Base-by-base conservation (phyloP, 768 basidiomycete genomes). In the Pleurotus djamor region DNA sequence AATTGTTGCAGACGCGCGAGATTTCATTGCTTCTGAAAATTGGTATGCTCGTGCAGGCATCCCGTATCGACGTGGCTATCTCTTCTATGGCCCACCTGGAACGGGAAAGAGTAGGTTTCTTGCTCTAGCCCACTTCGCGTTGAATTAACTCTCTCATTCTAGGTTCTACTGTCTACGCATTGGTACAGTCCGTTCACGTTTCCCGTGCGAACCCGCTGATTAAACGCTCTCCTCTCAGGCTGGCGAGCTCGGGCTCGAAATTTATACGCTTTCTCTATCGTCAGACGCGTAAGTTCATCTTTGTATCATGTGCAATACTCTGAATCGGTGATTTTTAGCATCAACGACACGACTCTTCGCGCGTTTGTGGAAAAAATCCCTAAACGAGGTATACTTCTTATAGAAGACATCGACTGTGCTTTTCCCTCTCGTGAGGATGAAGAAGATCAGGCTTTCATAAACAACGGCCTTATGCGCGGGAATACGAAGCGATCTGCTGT, bases 181-280 rank as follows among this genome's bases (percentile, higher is more conserved):
- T 84, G 28, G 79, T 78, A 67, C 60, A n/a, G 71, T 48, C 4
- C 33, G 21, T 47, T 21, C 5, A 28, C 35, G 4, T 28, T 32
- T 28, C 36, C 0, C 32, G n/a, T n/a, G n/a, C n/a, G n/a, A 21
- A 16, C 7, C 13, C 38, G 16, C 44, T 7, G 12, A 17, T 1
- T n/a, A 6, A 37, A 52, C n/a, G n/a, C 7, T 51, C 55, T 60
- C 35, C 59, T 48, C 38, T 48, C 21, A 77, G 76, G 79, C 80
- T 5, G 80, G 81, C 5, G 91, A 91, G 68, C 76, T 96, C 8
- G 84, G 86, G 4, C 79, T 96, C n/a, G 92, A 95, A 70, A 93
- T 96, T 57, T 95, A 92, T 66, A 74, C 81, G 0, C 65, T 87
- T 12, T 83, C 83, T 0, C 70, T 86, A 0, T 76, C 82, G 0